Base-by-base conservation (phyloP, 352 stramenopile genomes). In the Phytophthora lateralis region DNA sequence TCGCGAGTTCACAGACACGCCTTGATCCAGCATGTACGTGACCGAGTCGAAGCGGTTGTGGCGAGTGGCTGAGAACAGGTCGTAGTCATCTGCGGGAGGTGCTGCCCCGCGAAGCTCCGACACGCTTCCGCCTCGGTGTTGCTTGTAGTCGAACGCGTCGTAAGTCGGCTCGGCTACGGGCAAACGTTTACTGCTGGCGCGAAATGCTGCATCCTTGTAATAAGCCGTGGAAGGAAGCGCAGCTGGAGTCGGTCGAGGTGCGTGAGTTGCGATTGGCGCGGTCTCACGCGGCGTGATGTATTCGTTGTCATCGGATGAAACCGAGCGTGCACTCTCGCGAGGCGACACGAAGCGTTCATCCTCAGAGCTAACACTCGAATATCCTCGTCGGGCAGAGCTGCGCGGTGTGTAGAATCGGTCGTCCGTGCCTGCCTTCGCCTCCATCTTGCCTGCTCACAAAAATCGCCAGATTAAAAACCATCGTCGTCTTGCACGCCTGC, bases 31-130 rank as follows among this genome's bases (percentile, higher is more conserved):
- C 73, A 97, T 89, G 69, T 86, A 82, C 35, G 85, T 64, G 26
- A 97, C 82, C 37, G 93, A 92, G 45, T 94, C 85, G 43, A 90
- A 70, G 14, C 85, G 81, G 55, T 95, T 95, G 72, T 97, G 90
- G 18, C 87, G 66, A 7, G 85, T 73, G 8, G 89, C 84, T 15
- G 85, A 96, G 64, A 97, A 97, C 20, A 96, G 76, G 60, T 97
- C 88, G 65, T 89, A 88, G 43, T 89, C 78, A 0, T 75, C 54
- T 37, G 63, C 55, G 4, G 63, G 67, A 45, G 67, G 63, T 4
- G 32, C 39, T 29, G 67, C 48, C 37, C 41, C 20, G 32, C 71
- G 52, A 35, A 66, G 39, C 44, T 55, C 47, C 47, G 37, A 58
- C 7, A 39, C 18, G 14, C n/a, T 63, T 32, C 32, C 49, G 37